Conservation (phyloP, 805 yeast genomes). For the Candida adriatica region DNA sequence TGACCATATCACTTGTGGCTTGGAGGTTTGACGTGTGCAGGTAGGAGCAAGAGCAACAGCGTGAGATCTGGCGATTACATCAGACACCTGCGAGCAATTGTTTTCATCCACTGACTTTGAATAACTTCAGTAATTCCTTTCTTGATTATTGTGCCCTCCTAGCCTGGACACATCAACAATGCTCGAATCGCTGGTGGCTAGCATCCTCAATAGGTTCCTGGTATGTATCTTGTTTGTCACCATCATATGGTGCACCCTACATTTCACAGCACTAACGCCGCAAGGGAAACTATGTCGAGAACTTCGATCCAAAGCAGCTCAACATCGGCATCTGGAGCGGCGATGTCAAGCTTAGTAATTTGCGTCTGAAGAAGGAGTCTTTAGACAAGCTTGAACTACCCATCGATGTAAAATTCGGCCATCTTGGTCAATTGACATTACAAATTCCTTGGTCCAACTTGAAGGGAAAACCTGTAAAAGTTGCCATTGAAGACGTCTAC, state of each 20-base stretch:
- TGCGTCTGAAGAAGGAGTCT: slow-evolving; percentile 80
- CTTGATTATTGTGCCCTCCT: too few species aligned
- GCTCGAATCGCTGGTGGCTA: slow-evolving; percentile 65
- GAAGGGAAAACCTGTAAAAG: slow-evolving; percentile 86
- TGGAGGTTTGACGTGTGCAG: too few species aligned
- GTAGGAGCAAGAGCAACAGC: too few species aligned
- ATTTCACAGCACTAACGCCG: slow-evolving; percentile 7
- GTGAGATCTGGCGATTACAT: too few species aligned
- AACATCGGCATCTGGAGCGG: slow-evolving; percentile 98
- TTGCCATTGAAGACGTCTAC: slow-evolving; percentile 80
- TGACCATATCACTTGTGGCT: too few species aligned
- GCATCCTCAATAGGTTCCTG: slow-evolving; percentile 50
- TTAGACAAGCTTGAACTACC: slow-evolving; percentile 84
- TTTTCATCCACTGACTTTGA: too few species aligned
- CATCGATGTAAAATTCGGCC: slow-evolving; percentile 81
- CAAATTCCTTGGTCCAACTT: slow-evolving; percentile 97
- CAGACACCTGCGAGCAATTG: too few species aligned
- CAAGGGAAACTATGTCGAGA: slow-evolving; percentile 72
- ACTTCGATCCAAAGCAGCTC: slow-evolving; percentile 91
- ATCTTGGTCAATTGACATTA: slow-evolving; percentile 78
- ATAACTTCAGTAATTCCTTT: too few species aligned
- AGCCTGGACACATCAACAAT: too few species aligned
- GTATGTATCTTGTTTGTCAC: slow-evolving; percentile 16
- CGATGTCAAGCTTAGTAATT: slow-evolving; percentile 77
- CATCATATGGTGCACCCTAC: neutral